Evolutionary conservation across 2,329 filamentous ascomycete species (phyloP), one percentile per base, ranked within the genome.

Genomic region (Phialophora chinensis): DNA sequence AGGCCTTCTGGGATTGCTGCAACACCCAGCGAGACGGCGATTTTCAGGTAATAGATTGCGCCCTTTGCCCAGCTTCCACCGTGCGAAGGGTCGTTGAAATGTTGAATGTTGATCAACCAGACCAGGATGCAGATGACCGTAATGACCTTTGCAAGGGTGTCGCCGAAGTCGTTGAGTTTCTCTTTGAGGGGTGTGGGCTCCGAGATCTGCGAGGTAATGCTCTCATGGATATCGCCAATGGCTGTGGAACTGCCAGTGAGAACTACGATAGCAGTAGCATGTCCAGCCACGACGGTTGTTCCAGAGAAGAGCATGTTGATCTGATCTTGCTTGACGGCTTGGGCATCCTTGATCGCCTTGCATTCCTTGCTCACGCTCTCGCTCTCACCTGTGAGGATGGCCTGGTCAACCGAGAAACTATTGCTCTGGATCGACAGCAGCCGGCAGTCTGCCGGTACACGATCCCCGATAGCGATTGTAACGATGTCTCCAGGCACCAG

Each of bases 11-110:
- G 72, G 54, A 74, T 74, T 5, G 72, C 72, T 12, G 95, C 95
- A 50, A 99, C 95, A 79, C 95, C 96, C 44, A 99, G 90, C 58
- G 95, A 99, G 50, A 99, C 96, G 50, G 95, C 95, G 77, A 99
- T 99, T 85, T 99, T 99, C 74, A 99, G 88, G 80, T 99, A 99
- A 85, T 99, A 99, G 75, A 99, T 98, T 66, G 95, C 95, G 67
- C 95, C 95, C 84, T 98, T 99, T 70, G 92, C 87, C 90, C 93
- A 97, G 79, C 88, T 91, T 74, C 95, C 95, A 74, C 95, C 96
- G 74, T 97, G 94, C 71, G 91, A 90, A 31, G 93, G 92, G 75
- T 99, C 95, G 76, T 88, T 95, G 85, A 99, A 99, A 83, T 99
- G 92, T 75, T 92, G 90, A 73, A 98, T 92, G 82, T 99, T 99